Base-by-base conservation (phyloP, 345 rosid species). In the Erucastrum elatum region DNA sequence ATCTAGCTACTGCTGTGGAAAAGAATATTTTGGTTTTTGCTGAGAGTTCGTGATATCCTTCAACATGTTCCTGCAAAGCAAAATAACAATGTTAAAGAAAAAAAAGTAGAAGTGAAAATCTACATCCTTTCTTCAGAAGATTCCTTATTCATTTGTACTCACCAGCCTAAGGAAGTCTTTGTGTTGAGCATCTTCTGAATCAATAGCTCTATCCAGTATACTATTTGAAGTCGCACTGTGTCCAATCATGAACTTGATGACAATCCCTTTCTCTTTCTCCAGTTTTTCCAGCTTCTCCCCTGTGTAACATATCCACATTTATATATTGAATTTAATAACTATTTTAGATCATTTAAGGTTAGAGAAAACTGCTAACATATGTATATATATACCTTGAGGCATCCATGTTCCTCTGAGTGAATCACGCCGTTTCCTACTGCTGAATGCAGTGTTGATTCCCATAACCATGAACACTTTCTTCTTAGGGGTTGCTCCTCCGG, bases 111-210 rank as follows among this genome's bases (percentile, higher is more conserved):
- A 9, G 31, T 15, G 26, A 39, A 15, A 51, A 15, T 6, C 9
- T 61, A 69, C 4, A 58, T 27, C 17, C 5, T 60, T 34, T 16
- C 70, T 25, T 60, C 31, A 11, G 60, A 30, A 2, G 3, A 2
- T 29, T 29, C 30, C 30, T 29, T 29, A 29, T 29, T 29, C 31
- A 29, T 29, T 29, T 29, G 31, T 29, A 2, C 85, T 84, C 77
- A 91, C 98, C 94, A 93, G 94, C 85, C 98, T 90, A 46, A 95
- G 87, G 86, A 95, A 95, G 88, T 95, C 99, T 82, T 89, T 91
- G 68, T 95, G 97, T 84, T 93, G 96, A 78, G 90, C 86, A 71
- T 91, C 94, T 86, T 96, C 98, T 26, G 97, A 93, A 81, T 96
- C 98, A 84, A 96, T 93, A 30, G 98, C 98, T 84, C 91, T 87